Conservation (phyloP, 73 alveolate species). For the Halteria grandinella region DNA sequence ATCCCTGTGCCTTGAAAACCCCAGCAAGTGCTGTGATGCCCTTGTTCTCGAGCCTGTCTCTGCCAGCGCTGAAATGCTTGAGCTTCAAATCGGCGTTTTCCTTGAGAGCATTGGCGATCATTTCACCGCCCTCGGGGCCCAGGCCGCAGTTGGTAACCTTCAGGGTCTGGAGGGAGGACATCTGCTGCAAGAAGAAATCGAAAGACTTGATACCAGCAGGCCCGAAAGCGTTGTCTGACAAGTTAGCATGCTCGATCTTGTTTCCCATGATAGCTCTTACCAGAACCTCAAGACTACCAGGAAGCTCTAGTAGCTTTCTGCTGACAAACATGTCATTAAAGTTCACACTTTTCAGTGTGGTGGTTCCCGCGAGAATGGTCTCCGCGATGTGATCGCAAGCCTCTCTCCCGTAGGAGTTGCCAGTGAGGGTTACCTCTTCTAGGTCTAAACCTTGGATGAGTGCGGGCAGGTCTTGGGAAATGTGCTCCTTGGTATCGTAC, state of each 20-base stretch:
- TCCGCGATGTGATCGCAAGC: constrained; percentile 70
- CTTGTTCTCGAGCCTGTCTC: constrained; percentile 89
- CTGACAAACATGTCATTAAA: constrained; percentile 86
- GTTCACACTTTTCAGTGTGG: constrained; percentile 73
- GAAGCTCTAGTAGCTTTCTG: constrained; percentile 81
- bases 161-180: constrained; percentile 70
- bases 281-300: constrained; percentile 76
- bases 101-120: constrained; percentile 79
- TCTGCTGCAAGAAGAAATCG: constrained; percentile 74
- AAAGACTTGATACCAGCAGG: constrained; percentile 91
- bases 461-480: too few relatives aligned
- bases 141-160: constrained; percentile 92
- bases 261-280: constrained; percentile 70
- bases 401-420: constrained; percentile 73
- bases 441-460: too few relatives aligned
- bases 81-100: constrained; percentile 74
- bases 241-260: constrained; percentile 74
- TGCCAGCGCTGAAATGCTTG: constrained; percentile 77
- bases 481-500: too few relatives aligned
- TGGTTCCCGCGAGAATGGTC: constrained; percentile 21
- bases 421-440: too few relatives aligned
- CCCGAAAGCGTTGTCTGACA: constrained; percentile 95
- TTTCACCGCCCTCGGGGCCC: constrained; percentile 94
- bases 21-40: constrained; percentile 83
- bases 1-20: constrained; percentile 74